phyloP scores from a whole-genome alignment of 768 basidiomycete species.

The Suillus hirtellus region DNA sequence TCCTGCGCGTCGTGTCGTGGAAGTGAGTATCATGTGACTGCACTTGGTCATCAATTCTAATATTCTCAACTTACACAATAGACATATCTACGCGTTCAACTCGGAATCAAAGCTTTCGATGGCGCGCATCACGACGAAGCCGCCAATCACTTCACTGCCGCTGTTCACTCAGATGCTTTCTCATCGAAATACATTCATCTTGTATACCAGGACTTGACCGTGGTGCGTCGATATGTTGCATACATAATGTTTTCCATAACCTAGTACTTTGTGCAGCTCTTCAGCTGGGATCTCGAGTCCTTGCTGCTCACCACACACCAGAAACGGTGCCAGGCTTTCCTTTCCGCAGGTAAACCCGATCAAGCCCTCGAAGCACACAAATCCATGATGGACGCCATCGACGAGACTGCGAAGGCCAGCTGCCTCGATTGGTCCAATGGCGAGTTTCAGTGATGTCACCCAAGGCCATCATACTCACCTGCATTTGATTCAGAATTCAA shows the following conservation, averaged over 20 bases:
- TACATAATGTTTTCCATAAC: not conserved
- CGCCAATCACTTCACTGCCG: not conserved
- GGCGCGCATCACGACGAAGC: not conserved
- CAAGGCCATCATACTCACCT: not conserved
- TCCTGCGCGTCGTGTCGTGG: too few species aligned
- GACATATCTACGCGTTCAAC: not conserved
- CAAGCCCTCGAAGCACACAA: not conserved
- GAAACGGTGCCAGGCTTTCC: not conserved
- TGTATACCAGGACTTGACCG: not conserved
- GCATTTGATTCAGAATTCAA: not conserved
- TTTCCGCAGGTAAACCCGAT: not conserved
- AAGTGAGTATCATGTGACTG: too few species aligned
- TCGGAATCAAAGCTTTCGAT: not conserved
- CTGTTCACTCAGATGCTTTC: not conserved
- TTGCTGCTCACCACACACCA: not conserved
- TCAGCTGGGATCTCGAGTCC: not conserved
- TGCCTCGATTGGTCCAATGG: not conserved
- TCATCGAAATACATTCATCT: not conserved
- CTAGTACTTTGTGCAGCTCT: not conserved
- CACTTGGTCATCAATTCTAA: too few species aligned
- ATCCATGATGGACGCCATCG: not conserved
- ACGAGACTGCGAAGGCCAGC: not conserved
- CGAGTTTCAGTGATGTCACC: not conserved
- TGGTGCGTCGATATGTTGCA: not conserved
- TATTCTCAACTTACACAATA: too few species aligned